Base-by-base conservation (phyloP, 2,329 filamentous ascomycete genomes). In the Neofusicoccum parvum region DNA sequence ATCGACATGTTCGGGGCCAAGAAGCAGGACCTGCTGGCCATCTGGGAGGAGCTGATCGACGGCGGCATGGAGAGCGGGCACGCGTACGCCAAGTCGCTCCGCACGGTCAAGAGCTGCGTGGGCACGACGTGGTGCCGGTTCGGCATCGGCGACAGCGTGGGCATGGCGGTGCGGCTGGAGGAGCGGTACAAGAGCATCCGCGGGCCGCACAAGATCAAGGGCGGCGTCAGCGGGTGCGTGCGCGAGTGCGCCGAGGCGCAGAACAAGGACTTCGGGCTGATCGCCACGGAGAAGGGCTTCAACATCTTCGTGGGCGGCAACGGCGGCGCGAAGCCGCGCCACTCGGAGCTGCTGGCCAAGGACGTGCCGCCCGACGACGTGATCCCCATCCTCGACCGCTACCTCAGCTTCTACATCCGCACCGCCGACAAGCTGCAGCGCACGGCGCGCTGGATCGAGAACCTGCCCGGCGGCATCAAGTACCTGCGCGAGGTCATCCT, bases 1-100 rank as follows among this genome's bases (percentile, higher is more conserved):
- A 96, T 97, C 73, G 93, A 97, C 77, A 87, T 97, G 88, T 97
- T 97, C 73, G 93, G 93, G 46, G 93, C 93, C 0, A 89, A 88
- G 78, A 96, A 96, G 79, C 90, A 95, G 69, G 92, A 97, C 75
- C 83, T 97, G 17, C 83, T 91, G 2, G 84, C 85, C 14, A 97
- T 97, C 71, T 97, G 93, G 93, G 86, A 86, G 49, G 86, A 88
- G 70, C 83, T 97, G 3, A 86, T 96, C 9, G 88, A 91, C 65
- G 93, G 90, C 1, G 93, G 93, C 20, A 90, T 97, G 89, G 93
- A 97, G 77, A 92, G 90, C 68, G 93, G 93, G 0, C 92, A 97
- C 74, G 93, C 92, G 0, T 97, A 97, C 74, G 93, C 92, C 46
- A 97, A 97, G 80, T 90, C 91, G 4, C 83, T 97, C 51, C 85